Evolutionary conservation across 495 filamentous ascomycete species (phyloP), one percentile per base, ranked within the genome.

Genomic region (Aspergillus steynii): DNA sequence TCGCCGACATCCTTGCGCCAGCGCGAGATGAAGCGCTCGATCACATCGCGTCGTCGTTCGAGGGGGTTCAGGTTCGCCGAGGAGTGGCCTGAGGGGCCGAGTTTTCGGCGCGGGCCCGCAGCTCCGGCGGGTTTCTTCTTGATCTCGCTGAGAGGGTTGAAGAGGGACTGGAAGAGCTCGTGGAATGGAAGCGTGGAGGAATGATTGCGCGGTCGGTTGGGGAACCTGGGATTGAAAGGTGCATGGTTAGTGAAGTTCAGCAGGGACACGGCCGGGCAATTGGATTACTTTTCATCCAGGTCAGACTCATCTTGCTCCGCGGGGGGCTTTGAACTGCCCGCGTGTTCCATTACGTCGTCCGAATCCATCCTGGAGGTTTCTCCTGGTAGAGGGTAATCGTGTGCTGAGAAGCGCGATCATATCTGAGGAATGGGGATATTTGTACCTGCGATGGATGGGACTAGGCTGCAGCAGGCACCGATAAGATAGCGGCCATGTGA

Each of bases 1-100:
- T 90, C 79, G 51, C 95, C 95, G 26, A 96, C 92, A 50, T 96
- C 88, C 53, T 85, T 83, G 37, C 93, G 82, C 95, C 95, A 99
- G 70, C 86, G 85, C 29, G 89, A 85, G 65, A 99, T 91, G 77
- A 96, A 99, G 29, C 88, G 83, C 60, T 93, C 87, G 71, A 99
- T 94, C 65, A 98, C 89, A 66, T 86, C 85, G n/a, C 88, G 85
- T 8, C 93, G 84, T 55, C 88, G 81, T 68, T 98, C 93, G 67
- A 93, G 86, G 4, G 93, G 90, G n/a, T 87, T 88, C 25, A 87
- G 75, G 37, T 80, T 84, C 29, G 77, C 74, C 9, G 78, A 69
- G 29, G 58, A 55, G 56, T 72, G 68, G 4, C 85, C 85, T 61
- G 86, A 80, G 10, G 82, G 83, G 1, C 89, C 88, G 55, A 69